Conservation (phyloP, 352 stramenopile genomes). For the Globisporangium rhizosaccharum region DNA sequence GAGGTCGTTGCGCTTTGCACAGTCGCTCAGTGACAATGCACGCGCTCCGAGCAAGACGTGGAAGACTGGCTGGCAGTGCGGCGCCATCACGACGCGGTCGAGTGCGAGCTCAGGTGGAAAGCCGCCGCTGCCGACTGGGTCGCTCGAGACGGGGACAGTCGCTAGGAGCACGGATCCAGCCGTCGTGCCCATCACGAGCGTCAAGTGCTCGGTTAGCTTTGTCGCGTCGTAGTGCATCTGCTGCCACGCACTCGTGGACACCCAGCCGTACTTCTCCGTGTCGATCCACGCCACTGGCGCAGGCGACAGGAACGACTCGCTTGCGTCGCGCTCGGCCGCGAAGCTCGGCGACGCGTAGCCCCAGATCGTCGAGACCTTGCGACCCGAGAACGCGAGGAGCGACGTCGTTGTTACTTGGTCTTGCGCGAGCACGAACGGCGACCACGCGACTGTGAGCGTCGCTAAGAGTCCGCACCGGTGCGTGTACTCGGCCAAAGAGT, state of each 20-base stretch:
- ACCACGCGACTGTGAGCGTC: conserved; percentile 70
- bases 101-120: conserved; percentile 23
- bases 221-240: conserved; percentile 37
- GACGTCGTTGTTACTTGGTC: conserved; percentile 45
- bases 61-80: conserved; percentile 62
- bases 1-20: conserved; percentile 49
- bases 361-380: conserved; percentile 67
- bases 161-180: conserved; percentile 54
- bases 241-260: conserved; percentile 63
- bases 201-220: conserved; percentile 15
- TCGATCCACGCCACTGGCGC: conserved; percentile 38
- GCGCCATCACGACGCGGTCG: conserved; percentile 43
- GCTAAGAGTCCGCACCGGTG: conserved; percentile 51
- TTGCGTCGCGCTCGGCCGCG: conserved; percentile 10
- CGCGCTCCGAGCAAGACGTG: conserved; percentile 19
- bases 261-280: conserved; percentile 70
- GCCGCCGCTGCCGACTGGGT: neutral
- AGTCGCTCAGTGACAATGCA: conserved; percentile 41
- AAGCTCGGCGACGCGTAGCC: conserved; percentile 48
- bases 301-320: conserved; percentile 22
- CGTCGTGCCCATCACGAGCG: conserved; percentile 54
- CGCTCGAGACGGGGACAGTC: conserved; percentile 23
- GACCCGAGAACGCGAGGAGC: conserved; percentile 58
- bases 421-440: conserved; percentile 39
- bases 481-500: conserved; percentile 53